Conservation (phyloP, 2,329 filamentous ascomycete genomes). For the Apiospora pterosperma region DNA sequence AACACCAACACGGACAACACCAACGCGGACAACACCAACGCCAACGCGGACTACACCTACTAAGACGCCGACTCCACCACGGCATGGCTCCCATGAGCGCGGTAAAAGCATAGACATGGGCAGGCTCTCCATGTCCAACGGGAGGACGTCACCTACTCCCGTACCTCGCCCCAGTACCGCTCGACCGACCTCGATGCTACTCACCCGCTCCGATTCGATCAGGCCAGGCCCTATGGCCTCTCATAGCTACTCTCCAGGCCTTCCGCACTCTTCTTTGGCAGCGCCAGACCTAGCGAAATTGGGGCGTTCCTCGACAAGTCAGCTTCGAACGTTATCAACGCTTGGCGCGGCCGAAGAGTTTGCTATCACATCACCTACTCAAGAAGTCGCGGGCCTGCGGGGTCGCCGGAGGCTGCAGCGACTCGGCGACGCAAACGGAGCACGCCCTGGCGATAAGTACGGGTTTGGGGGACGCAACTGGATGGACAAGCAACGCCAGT, state of each 20-base stretch:
- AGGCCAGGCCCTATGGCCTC: constrained; percentile 24
- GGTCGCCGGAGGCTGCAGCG: constrained; percentile 82
- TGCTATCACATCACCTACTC: constrained; percentile 69
- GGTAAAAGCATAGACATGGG: constrained; percentile 64
- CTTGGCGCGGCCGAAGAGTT: constrained; percentile 78
- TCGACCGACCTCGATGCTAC: constrained; percentile 59
- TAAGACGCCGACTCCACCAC: constrained; percentile 30
- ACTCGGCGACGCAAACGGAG: constrained; percentile 48
- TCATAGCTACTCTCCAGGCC: neutral
- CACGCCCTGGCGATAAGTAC: constrained; percentile 50
- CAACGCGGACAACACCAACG: constrained; percentile 23
- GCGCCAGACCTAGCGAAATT: constrained; percentile 76
- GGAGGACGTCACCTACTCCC: constrained; percentile 29
- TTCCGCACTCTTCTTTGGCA: neutral
- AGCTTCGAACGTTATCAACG: constrained; percentile 82
- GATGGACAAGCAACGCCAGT: constrained; percentile 99
- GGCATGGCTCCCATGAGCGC: constrained; percentile 47
- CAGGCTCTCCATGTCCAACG: constrained; percentile 43
- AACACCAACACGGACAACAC: constrained; percentile 22
- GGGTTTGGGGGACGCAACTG: constrained; percentile 84
- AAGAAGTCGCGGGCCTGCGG: constrained; percentile 84
- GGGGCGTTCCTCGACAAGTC: constrained; percentile 83
- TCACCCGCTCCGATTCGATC: constrained; percentile 56
- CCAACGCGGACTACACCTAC: constrained; percentile 30
- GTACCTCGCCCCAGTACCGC: constrained; percentile 20